Percentiles rank a stretch among this genome's conserved stretches.
Conservation (phyloP, 352 stramenopile genomes). For the Hyaloperonospora brassicae region DNA sequence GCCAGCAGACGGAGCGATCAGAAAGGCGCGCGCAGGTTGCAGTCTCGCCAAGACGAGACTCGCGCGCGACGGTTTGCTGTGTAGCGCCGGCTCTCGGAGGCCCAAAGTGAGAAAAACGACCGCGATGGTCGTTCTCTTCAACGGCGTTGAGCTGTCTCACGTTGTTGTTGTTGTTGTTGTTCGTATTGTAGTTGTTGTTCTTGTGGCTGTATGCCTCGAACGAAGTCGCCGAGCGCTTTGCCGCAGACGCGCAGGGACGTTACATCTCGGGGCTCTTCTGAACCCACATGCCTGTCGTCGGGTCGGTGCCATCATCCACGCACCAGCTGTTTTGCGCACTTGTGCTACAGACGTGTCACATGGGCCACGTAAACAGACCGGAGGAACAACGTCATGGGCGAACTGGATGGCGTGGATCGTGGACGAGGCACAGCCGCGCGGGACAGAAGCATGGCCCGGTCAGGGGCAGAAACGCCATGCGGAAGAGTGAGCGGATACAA, state of each 20-base stretch:
- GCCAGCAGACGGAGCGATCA: too few relatives aligned
- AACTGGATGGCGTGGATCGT: too few relatives aligned
- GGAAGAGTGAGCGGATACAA: too few relatives aligned
- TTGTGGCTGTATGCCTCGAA: too few relatives aligned
- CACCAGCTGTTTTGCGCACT: slow-evolving; percentile 1
- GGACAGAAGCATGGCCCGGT: too few relatives aligned
- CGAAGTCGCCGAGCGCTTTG: background rate
- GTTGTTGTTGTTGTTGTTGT: background rate
- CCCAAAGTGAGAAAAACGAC: background rate
- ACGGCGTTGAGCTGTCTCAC: background rate
- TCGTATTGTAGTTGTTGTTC: too few relatives aligned
- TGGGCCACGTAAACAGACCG: too few relatives aligned
- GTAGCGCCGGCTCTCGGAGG: slow-evolving; percentile 13
- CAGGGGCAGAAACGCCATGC: too few relatives aligned
- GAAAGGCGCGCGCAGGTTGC: background rate
- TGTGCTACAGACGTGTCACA: too few relatives aligned
- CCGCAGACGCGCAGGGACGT: slow-evolving; percentile 9
- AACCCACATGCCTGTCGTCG: slow-evolving; percentile 14
- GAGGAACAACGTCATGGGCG: too few relatives aligned
- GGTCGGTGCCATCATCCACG: background rate
- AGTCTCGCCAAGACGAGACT: background rate
- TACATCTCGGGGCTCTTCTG: slow-evolving; percentile 6
- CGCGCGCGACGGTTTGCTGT: slow-evolving; percentile 18
- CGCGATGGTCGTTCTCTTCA: background rate
- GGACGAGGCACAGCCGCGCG: too few relatives aligned